Evolutionary conservation across 768 basidiomycete species (phyloP), one percentile per base, ranked within the genome.

Genomic region (Russula dissimulans): DNA sequence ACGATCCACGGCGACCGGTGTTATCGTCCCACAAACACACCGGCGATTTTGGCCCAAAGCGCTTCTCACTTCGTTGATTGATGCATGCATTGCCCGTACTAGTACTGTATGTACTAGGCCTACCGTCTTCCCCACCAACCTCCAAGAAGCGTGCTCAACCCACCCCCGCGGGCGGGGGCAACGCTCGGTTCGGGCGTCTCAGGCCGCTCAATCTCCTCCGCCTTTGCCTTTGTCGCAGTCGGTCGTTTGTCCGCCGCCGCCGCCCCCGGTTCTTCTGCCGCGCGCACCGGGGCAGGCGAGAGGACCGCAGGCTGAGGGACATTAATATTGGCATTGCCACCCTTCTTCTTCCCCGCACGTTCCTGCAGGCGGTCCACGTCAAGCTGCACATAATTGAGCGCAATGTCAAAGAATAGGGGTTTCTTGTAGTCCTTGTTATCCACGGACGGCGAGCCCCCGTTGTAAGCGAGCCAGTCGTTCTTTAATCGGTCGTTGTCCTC

Each of bases 401-500:
- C 94, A 62, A 92, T 88, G 70, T 97, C 91, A 73, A 95, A 97
- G 77, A 97, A 97, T 43, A 92, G 68, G 15, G 91, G 91, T 69
- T 95, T 95, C 75, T 86, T 85, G 68, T 85, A 76, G 42, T 76
- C 71, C 67, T 79, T 77, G 51, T 76, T 69, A 50, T 80, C 77
- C 0, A 56, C 68, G 38, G 74, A 66, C 6, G 65, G 57, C 36
- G 77, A 74, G 3, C 90, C 90, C 3, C 90, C 89, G 67, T 90
- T 90, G 69, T 79, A 79, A 1, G 82, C 77, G 66, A 89, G 88
- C 91, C 91, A 93, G 47, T 85, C 85, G 39, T 79, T 81, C 69
- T 90, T 90, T 72, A 81, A 77, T 11, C 74, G 72, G 7, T 76
- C 66, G 46, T 77, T 76, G 58, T 84, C 81, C 1, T 72, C 66